Conservation (phyloP, 164 flowering plant genomes). For the Dillenia suffruticosa region DNA sequence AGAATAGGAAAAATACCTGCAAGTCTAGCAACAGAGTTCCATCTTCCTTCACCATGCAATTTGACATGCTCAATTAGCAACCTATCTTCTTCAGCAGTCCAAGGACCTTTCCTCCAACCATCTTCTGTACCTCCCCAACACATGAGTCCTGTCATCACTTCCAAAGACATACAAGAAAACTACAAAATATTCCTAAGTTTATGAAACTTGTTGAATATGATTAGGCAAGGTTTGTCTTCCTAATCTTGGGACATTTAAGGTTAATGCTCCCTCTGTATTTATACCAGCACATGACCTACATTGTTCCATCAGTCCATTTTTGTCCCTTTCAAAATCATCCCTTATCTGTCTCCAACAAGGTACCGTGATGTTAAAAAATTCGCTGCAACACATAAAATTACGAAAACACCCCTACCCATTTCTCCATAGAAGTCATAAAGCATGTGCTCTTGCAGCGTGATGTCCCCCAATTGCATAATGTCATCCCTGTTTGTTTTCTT, state of each 20-base stretch:
- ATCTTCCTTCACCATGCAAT: conserved; percentile 86
- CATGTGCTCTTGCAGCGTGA: too few relatives aligned
- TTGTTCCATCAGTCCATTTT: conserved; percentile 18
- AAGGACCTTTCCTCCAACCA: conserved; percentile 91
- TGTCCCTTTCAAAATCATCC: conserved; percentile 42
- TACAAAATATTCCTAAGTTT: neutral
- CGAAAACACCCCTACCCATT: conserved; percentile 8
- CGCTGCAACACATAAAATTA: conserved; percentile 6
- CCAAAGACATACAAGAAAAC: conserved; percentile 24
- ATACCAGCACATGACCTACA: conserved; percentile 19
- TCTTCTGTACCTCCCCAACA: conserved; percentile 54
- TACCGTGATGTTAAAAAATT: conserved; percentile 10
- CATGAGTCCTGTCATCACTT: conserved; percentile 33
- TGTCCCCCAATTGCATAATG: too few relatives aligned
- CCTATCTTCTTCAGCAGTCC: conserved; percentile 92
- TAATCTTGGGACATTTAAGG: conserved; percentile 31
- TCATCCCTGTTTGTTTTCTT: too few relatives aligned
- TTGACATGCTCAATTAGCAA: conserved; percentile 75
- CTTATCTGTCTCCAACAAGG: conserved; percentile 17
- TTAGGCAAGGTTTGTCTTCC: conserved; percentile 18
- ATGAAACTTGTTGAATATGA: neutral
- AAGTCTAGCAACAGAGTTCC: conserved; percentile 79
- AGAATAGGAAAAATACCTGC: conserved; percentile 38
- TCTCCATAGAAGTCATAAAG: neutral
- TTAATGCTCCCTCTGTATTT: conserved; percentile 20